Evolutionary conservation across 345 rosid genomes (phyloP).

Genomic region (Lagerstroemia speciosa): DNA sequence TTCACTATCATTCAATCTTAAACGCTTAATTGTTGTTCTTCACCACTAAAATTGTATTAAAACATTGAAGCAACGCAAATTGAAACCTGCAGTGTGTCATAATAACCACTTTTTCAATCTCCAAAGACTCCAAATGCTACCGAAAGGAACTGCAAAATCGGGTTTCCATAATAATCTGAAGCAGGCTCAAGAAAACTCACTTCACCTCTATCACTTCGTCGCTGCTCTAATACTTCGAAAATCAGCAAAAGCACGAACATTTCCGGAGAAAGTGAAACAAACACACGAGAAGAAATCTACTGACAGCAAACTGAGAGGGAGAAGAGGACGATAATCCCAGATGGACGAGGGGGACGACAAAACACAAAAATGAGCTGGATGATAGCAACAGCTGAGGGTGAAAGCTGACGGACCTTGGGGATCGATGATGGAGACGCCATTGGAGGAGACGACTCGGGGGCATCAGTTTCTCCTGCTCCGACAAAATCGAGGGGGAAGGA

Average conservation of each 20-base stretch:
- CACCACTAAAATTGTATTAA: not conserved
- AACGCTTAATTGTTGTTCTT: not conserved
- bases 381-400: not conserved
- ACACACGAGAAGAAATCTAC: not conserved
- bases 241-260: not conserved
- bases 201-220: not conserved
- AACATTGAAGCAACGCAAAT: not conserved
- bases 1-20: not conserved
- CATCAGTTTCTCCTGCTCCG: not conserved
- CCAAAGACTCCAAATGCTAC: not conserved
- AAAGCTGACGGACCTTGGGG: not conserved
- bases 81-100: not conserved
- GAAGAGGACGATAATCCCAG: not conserved
- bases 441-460: not conserved
- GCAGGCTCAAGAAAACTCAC: not conserved
- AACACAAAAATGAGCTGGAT: not conserved
- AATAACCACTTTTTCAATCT: not conserved
- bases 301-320: not conserved
- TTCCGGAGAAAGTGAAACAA: not conserved
- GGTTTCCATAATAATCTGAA: not conserved
- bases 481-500: not conserved
- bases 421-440: conserved; percentile 5
- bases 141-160: not conserved
- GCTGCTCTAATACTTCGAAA: not conserved
- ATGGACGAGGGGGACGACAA: not conserved